Evolutionary conservation across 2,329 filamentous ascomycete species (phyloP), one percentile per base, ranked within the genome.

Genomic region (Ciborinia camelliae): DNA sequence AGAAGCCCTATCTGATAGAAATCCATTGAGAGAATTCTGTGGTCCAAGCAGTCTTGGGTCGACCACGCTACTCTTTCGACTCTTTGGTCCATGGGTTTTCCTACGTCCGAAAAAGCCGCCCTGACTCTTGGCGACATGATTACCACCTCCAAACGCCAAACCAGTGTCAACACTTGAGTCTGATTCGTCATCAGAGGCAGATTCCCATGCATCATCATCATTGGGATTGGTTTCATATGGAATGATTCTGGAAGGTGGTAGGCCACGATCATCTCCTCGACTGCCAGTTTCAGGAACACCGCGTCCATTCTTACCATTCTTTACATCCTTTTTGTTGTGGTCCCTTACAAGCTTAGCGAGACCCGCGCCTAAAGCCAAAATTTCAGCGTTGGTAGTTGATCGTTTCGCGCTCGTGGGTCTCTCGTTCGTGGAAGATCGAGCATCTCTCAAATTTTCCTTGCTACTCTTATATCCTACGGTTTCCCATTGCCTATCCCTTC

Each of bases 21-120:
- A 78, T 41, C 81, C 86, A 66, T 79, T 81, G 37, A 87, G 79
- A n/a, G 84, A 87, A 73, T 87, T 88, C 62, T 81, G 76, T 18
- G 84, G 85, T 4, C 84, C 85, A 72, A 87, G 87, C 47, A 85
- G 77, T 66, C 78, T 76, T 15, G 84, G 86, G 68, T 86, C 84
- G 54, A 86, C 84, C 32, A 84, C 75, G 26, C 81, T 83, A 55
- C 76, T 79, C 72, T 81, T 82, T 58, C 77, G 74, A 54, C 69
- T 72, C 65, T 71, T 63, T 23, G 71, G 72, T n/a, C 53, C 72
- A 66, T 52, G 71, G 65, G 67, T 75, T 69, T 66, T 75, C 68
- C 66, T 71, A 65, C 71, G 73, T 15, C 48, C 73, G 68, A 73
- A 73, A 30, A 65, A 69, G 64, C 68, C 70, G 8, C 7, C 14